These are phyloP conservation scores for Aulographum hederae DNA, from an alignment of 2,329 filamentous ascomycete genomes.

Conservation along the genomic window DNA sequence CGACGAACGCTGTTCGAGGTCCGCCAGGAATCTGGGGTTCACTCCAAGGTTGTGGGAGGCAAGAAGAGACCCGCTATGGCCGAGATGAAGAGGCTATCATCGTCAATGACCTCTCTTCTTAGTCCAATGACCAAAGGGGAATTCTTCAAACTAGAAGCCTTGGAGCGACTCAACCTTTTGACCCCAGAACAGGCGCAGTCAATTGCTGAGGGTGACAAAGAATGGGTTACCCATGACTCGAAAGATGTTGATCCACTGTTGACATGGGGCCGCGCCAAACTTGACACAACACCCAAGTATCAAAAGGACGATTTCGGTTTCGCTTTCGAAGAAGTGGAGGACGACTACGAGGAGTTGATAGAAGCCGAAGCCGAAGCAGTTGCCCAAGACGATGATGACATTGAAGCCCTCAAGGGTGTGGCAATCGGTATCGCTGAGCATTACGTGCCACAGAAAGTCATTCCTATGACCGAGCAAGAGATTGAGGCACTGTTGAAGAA, in stretches of 20 bases:
- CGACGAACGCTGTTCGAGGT: conserved; percentile 49
- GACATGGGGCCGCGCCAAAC: conserved; percentile 13
- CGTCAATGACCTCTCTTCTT: too few species aligned
- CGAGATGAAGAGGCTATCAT: conserved; percentile 27
- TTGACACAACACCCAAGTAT: conserved; percentile 7
- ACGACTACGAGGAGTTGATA: conserved; percentile 40
- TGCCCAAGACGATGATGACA: conserved; percentile 29
- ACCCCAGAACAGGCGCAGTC: conserved; percentile 38
- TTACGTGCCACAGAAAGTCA: conserved; percentile 14
- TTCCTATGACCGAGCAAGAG: conserved; percentile 12
- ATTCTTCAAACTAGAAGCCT: background rate
- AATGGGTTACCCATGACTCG: conserved; percentile 13
- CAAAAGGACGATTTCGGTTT: conserved; percentile 30
- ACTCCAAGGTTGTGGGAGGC: conserved; percentile 8
- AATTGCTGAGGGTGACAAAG: conserved; percentile 29
- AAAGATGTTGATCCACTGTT: background rate
- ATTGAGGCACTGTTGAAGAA: conserved; percentile 18
- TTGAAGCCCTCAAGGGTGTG: conserved; percentile 18
- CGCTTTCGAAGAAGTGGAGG: conserved; percentile 39
- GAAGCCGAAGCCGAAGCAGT: conserved; percentile 41
- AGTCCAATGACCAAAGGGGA: too few species aligned
- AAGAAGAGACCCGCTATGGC: conserved; percentile 15
- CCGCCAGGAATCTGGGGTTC: conserved; percentile 12
- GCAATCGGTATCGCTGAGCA: conserved; percentile 19
- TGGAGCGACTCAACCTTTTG: background rate